Base-by-base conservation (phyloP, 2,329 filamentous ascomycete species). In the Arthroderma sp. region DNA sequence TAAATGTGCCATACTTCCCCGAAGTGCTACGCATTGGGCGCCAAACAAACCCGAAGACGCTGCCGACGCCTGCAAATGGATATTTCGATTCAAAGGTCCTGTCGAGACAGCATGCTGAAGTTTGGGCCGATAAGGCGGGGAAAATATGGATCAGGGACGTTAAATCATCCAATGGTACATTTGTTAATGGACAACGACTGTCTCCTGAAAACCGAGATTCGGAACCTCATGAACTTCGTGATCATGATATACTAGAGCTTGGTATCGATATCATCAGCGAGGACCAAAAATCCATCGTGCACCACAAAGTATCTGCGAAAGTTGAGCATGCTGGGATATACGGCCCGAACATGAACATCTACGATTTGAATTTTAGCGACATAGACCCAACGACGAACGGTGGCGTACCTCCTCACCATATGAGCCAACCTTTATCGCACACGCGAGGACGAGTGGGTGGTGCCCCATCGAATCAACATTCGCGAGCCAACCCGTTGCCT, bases 191-290 rank as follows among this genome's bases (percentile, higher is more conserved):
- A 15, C 78, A 83, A 44, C 80, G 91, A 29, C 65, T 98, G 48
- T 96, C 91, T 2, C 85, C 80, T 44, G 91, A 98, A 62, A 98
- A 95, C 57, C 80, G 88, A 54, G 91, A 98, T 64, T 96, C 89
- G 0, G 91, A 96, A 49, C 88, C 91, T 0, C 86, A 95, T 60
- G 89, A 96, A 60, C 70, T 98, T 31, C 82, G 88, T 57, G 87
- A 89, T 48, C 81, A 86, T 52, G 91, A 98, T 59, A 85, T 91
- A 50, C 70, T 98, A 43, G 91, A 98, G 60, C 74, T 98, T 32
- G 91, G 91, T 45, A 98, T 98, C 56, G 91, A 98, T 60, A 98
- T 98, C 58, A 89, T 98, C 42, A 94, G 86, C 63, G 91, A 98
- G 62, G 91, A 98, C 61, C 89, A 96, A 62, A 96, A 94, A 67